phyloP scores from a whole-genome alignment of 495 filamentous ascomycete species.

The Xylaria acuta region DNA sequence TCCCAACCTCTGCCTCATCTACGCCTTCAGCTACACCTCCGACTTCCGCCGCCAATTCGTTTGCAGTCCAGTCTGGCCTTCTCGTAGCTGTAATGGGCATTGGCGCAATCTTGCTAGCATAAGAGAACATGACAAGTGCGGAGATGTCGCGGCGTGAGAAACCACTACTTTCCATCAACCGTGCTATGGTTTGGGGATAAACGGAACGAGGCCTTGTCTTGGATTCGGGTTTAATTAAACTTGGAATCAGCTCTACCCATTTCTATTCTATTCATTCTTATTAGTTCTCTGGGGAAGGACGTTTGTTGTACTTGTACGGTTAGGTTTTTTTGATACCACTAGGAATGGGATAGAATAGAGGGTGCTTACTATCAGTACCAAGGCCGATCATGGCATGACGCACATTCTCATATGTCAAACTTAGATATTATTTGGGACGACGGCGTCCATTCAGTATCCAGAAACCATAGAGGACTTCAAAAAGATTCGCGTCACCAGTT shows the following conservation, averaged over 20 bases:
- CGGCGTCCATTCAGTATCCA: constrained; percentile 3
- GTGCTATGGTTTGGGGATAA: not conserved
- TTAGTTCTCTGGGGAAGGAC: constrained; percentile 34
- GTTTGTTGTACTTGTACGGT: constrained; percentile 32
- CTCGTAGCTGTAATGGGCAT: constrained; percentile 49
- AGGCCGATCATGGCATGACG: constrained; percentile 17
- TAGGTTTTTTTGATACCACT: constrained; percentile 29
- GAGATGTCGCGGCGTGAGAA: not conserved
- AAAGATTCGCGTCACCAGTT: constrained; percentile 4
- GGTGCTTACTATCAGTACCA: constrained; percentile 10
- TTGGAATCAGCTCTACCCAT: constrained; percentile 7
- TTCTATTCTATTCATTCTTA: constrained; percentile 31
- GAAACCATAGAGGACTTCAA: constrained; percentile 1
- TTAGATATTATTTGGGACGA: not conserved
- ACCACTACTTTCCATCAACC: not conserved
- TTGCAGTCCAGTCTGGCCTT: constrained; percentile 50
- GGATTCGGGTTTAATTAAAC: not conserved
- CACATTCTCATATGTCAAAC: constrained; percentile 17
- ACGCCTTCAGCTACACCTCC: constrained; percentile 29
- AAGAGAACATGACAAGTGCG: constrained; percentile 21
- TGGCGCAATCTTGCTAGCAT: constrained; percentile 51
- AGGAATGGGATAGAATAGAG: constrained; percentile 30
- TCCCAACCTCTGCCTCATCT: constrained; percentile 23
- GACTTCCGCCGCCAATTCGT: constrained; percentile 42
- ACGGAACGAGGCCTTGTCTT: not conserved